Evolutionary conservation across 1,284 basidiomycete genomes (phyloP).

Genomic region (Stereum hirsutum): DNA sequence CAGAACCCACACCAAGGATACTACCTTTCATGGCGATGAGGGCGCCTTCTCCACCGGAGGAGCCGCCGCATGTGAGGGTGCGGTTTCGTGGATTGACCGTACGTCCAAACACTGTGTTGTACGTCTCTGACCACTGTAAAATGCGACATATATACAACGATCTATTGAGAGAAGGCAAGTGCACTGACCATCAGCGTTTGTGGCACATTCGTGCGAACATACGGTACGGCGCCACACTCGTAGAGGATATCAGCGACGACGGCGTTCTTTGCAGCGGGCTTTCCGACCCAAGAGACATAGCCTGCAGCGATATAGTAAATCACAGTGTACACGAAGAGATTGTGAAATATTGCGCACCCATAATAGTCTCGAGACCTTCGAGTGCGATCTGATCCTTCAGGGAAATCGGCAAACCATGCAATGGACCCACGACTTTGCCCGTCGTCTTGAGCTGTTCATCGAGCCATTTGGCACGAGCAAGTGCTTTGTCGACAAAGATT

Average conservation of each 20-base stretch:
- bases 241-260: conserved; percentile 53
- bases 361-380: conserved; percentile 42
- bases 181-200: conserved; percentile 50
- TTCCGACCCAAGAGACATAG: conserved; percentile 59
- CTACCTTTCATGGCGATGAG: conserved; percentile 48
- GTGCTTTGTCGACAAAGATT: conserved; percentile 42
- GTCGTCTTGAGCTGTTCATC: conserved; percentile 36
- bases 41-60: conserved; percentile 53
- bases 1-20: conserved; percentile 58
- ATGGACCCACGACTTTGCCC: conserved; percentile 41
- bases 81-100: conserved; percentile 59
- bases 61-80: conserved; percentile 43
- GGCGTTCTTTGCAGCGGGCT: conserved; percentile 41
- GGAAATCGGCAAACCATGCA: conserved; percentile 55
- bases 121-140: conserved; percentile 50
- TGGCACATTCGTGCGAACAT: conserved; percentile 64
- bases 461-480: conserved; percentile 39
- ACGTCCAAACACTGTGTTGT: conserved; percentile 58
- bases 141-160: not conserved
- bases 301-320: conserved; percentile 28
- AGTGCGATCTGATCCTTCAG: conserved; percentile 53
- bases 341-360: conserved; percentile 23
- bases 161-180: not conserved
- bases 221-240: conserved; percentile 56
- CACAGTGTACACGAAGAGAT: not conserved